Conservation (phyloP, 331 rosid species). For the Pyracantha coccinea region DNA sequence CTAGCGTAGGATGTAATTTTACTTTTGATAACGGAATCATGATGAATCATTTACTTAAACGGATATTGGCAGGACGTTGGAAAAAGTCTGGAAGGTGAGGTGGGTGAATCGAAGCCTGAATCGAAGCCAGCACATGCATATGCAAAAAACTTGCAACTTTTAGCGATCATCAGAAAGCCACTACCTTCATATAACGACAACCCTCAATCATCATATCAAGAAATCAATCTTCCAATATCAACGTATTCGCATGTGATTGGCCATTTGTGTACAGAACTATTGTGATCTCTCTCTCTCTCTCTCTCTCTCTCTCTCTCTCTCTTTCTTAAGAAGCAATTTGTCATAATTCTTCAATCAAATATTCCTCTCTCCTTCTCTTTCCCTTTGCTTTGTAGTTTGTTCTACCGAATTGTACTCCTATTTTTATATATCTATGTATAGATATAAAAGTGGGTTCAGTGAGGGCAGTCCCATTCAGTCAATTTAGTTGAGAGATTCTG, state of each 20-base stretch:
- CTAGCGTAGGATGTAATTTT: too few relatives aligned
- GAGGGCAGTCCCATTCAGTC: background rate
- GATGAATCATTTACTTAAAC: too few relatives aligned
- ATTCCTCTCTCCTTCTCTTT: background rate
- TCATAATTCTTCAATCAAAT: background rate
- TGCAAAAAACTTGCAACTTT: slow-evolving; percentile 1
- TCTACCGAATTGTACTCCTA: background rate
- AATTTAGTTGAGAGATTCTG: background rate
- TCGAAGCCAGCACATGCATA: slow-evolving; percentile 20
- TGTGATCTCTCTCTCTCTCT: background rate
- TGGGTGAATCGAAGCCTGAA: slow-evolving; percentile 19
- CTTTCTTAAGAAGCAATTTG: background rate
- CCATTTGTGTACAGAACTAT: background rate
- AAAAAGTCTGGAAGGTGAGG: slow-evolving; percentile 8
- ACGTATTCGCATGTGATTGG: slow-evolving; percentile 19
- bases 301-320: background rate
- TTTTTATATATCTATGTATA: background rate
- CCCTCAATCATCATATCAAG: background rate
- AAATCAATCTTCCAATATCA: background rate
- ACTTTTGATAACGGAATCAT: too few relatives aligned
- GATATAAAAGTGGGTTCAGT: background rate
- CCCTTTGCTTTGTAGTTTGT: background rate
- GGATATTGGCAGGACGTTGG: background rate
- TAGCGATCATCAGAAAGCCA: background rate
- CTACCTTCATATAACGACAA: slow-evolving; percentile 5